Evolutionary conservation across 352 stramenopile genomes (phyloP).

Genomic region (Pythium volutum): DNA sequence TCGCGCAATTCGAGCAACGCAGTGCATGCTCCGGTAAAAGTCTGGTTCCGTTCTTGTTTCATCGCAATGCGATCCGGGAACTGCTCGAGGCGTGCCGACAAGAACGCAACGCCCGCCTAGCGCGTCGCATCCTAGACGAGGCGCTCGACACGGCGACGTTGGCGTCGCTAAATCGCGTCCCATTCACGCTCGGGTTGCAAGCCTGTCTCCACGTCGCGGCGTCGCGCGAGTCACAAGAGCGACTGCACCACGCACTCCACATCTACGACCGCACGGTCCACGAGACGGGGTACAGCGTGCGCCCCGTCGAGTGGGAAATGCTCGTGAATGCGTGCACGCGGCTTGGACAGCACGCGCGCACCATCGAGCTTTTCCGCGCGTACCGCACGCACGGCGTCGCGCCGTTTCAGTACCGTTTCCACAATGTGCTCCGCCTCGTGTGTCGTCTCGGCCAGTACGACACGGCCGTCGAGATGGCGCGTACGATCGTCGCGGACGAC

Average conservation of each 20-base stretch:
- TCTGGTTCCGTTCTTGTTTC: conserved; percentile 2
- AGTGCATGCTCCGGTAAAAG: background rate
- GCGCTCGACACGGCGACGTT: background rate
- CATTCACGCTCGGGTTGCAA: conserved; percentile 11
- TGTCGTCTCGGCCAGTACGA: conserved; percentile 30
- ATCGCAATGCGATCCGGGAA: conserved; percentile 5
- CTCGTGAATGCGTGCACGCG: conserved; percentile 48
- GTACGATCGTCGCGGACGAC: conserved; percentile 16
- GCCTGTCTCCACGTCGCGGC: conserved; percentile 6
- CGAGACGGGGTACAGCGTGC: conserved; percentile 41
- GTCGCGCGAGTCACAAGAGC: conserved; percentile 3
- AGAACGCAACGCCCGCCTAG: conserved; percentile 3
- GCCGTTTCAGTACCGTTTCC: conserved; percentile 38
- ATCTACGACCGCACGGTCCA: conserved; percentile 30
- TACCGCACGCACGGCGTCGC: conserved; percentile 37
- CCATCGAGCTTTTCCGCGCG: conserved; percentile 41
- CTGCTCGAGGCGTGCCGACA: conserved; percentile 8
- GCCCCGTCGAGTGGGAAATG: conserved; percentile 38
- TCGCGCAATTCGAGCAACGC: conserved; percentile 1
- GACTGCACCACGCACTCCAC: conserved; percentile 33
- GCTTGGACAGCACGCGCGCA: conserved; percentile 29
- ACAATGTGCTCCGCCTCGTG: conserved; percentile 36
- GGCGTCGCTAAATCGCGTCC: background rate
- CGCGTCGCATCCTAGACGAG: conserved; percentile 5
- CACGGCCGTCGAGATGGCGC: conserved; percentile 41